Evolutionary conservation across 495 filamentous ascomycete genomes (phyloP).

Genomic region (Penicillium canariense): DNA sequence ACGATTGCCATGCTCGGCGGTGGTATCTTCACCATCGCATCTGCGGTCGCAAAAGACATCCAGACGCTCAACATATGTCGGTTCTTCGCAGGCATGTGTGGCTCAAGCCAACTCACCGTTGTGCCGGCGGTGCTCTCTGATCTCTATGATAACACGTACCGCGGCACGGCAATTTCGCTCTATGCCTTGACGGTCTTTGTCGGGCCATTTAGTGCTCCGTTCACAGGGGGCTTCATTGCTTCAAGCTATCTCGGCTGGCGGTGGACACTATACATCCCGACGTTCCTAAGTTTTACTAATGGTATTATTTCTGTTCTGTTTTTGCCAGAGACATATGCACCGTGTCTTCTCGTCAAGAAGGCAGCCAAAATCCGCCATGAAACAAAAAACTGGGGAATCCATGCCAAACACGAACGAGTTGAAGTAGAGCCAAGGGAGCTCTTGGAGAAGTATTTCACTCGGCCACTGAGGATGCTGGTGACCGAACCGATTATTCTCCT

Average conservation of each 20-base stretch:
- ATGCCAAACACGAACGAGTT: slow-evolving; percentile 48
- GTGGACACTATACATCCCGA: slow-evolving; percentile 47
- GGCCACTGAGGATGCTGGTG: slow-evolving; percentile 43
- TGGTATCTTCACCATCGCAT: slow-evolving; percentile 54
- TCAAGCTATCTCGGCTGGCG: slow-evolving; percentile 44
- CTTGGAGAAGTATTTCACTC: slow-evolving; percentile 40
- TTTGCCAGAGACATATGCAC: slow-evolving; percentile 40
- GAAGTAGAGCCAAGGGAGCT: slow-evolving; percentile 39
- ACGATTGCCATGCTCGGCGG: slow-evolving; percentile 51
- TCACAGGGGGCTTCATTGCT: slow-evolving; percentile 47
- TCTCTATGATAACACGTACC: slow-evolving; percentile 46
- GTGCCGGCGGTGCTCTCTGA: slow-evolving; percentile 54
- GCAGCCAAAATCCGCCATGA: slow-evolving; percentile 37
- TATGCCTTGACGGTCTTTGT: slow-evolving; percentile 51
- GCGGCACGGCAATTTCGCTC: slow-evolving; percentile 49
- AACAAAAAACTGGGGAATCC: slow-evolving; percentile 46
- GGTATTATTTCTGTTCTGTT: slow-evolving; percentile 28
- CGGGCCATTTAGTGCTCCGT: slow-evolving; percentile 47
- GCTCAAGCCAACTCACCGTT: slow-evolving; percentile 48
- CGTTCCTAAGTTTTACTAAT: slow-evolving; percentile 34
- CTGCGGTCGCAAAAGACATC: slow-evolving; percentile 56
- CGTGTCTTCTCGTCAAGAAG: slow-evolving; percentile 39
- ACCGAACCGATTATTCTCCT: slow-evolving; percentile 47
- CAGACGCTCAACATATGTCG: slow-evolving; percentile 53
- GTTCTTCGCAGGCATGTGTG: slow-evolving; percentile 52